Percentiles rank a stretch among this genome's conserved stretches.
Evolutionary conservation across 2,329 filamentous ascomycete species (phyloP).

Genomic region (Aspergillus viridinutans): DNA sequence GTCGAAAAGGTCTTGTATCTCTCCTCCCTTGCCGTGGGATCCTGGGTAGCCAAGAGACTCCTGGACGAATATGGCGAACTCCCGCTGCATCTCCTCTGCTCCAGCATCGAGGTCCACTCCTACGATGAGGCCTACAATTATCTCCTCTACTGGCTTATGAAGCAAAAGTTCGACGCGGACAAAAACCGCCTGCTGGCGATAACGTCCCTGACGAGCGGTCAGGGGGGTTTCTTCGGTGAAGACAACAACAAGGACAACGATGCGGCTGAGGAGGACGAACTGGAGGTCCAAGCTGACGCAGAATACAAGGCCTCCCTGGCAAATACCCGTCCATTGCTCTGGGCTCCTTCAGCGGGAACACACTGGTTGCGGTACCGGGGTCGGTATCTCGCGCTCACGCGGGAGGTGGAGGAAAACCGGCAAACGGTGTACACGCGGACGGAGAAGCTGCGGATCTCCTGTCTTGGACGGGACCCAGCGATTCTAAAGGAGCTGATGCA

Average conservation of each 20-base stretch:
- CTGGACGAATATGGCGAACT: not conserved
- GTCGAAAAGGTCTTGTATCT: constrained; percentile 1
- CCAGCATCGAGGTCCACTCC: constrained; percentile 3
- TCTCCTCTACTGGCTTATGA: constrained; percentile 4
- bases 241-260: not conserved
- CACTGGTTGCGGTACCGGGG: constrained; percentile 3
- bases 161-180: not conserved
- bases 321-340: constrained; percentile 4
- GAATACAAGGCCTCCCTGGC: constrained; percentile 4
- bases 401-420: constrained; percentile 1
- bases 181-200: constrained; percentile 1
- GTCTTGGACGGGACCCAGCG: constrained; percentile 1
- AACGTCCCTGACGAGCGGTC: not conserved
- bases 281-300: not conserved
- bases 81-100: constrained; percentile 2
- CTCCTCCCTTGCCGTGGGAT: constrained; percentile 4
- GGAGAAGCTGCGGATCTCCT: constrained; percentile 4
- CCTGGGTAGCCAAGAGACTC: constrained; percentile 1
- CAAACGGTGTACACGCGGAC: not conserved
- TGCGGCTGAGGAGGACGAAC: not conserved
- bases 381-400: constrained; percentile 1
- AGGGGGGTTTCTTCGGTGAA: not conserved
- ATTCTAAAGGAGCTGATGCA: constrained; percentile 2
- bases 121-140: constrained; percentile 7
- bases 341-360: constrained; percentile 2